Conservation (phyloP, 805 yeast species). For the Starmera caribaea region DNA sequence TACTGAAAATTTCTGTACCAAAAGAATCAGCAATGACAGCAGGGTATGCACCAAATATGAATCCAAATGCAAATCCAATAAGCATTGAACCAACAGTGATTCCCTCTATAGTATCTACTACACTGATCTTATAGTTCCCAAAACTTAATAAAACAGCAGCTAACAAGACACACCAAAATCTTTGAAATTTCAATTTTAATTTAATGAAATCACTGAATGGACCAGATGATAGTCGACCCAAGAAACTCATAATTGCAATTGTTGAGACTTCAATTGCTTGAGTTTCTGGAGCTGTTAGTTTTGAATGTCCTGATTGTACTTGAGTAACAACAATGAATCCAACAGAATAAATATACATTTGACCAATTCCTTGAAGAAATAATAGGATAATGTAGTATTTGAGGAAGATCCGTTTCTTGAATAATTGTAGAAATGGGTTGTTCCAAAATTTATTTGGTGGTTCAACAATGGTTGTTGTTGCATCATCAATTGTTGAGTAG, state of each 20-base stretch:
- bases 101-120: constrained; percentile 27
- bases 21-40: constrained; percentile 65
- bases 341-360: constrained; percentile 61
- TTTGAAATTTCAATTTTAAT: constrained; percentile 39
- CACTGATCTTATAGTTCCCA: constrained; percentile 27
- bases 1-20: constrained; percentile 59
- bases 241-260: constrained; percentile 53
- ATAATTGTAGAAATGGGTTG: constrained; percentile 13
- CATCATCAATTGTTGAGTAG: no score
- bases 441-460: constrained; percentile 14
- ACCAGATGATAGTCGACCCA: constrained; percentile 59
- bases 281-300: constrained; percentile 28
- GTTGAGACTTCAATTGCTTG: constrained; percentile 69
- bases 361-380: constrained; percentile 54
- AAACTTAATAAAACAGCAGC: constrained; percentile 28
- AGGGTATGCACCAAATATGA: constrained; percentile 66
- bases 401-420: constrained; percentile 27
- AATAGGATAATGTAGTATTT: constrained; percentile 48
- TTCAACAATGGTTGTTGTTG: no score
- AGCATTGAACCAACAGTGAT: constrained; percentile 42
- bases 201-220: constrained; percentile 55
- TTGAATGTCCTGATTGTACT: constrained; percentile 19
- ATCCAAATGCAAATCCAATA: constrained; percentile 61
- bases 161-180: constrained; percentile 56
- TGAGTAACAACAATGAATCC: constrained; percentile 60